Evolutionary conservation across 2,329 filamentous ascomycete genomes (phyloP), one percentile per base, ranked within the genome.

Genomic region (Alternaria sp.): DNA sequence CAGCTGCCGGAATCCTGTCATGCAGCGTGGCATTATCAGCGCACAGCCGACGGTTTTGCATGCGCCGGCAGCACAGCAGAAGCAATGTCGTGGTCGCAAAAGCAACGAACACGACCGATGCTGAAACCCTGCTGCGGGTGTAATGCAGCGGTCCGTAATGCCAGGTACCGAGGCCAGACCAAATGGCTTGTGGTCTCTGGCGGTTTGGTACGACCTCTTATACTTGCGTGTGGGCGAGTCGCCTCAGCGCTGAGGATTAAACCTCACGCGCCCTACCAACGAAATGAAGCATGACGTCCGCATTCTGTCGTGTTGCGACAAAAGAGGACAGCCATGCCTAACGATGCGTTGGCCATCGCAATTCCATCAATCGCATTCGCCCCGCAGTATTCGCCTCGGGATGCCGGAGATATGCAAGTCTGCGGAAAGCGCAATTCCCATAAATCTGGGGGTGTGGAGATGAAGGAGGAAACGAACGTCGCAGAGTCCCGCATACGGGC

Each of bases 11-110:
- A 58, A 46, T 63, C 44, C 23, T 51, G 44, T 54, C 59, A 56
- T 66, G 64, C 52, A 58, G 54, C 30, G 64, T 73, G 61, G 46
- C 51, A 68, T 69, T 65, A 61, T 64, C 59, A 61, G 54, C 58
- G 54, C 64, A 61, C 59, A 55, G 63, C 55, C 55, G 49, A 52
- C 61, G 59, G 67, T 57, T 64, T 58, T 21, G 36, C 44, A 46
- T 46, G 52, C 61, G 52, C 36, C 36, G 51, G 62, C 54, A 40
- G 66, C 71, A 68, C 67, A 44, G 64, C 68, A 67, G 61, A 52
- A 57, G 55, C 36, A 54, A 59, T 54, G 50, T 51, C 57, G 60
- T 62, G 54, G 56, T 57, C 57, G 61, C 58, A 59, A 59, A 55
- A 66, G 30, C 59, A 67, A 58, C 62, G 61, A 62, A 69, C 65